Conservation (phyloP, 75 land plant species). For the Pseudotsuga menziesii region DNA sequence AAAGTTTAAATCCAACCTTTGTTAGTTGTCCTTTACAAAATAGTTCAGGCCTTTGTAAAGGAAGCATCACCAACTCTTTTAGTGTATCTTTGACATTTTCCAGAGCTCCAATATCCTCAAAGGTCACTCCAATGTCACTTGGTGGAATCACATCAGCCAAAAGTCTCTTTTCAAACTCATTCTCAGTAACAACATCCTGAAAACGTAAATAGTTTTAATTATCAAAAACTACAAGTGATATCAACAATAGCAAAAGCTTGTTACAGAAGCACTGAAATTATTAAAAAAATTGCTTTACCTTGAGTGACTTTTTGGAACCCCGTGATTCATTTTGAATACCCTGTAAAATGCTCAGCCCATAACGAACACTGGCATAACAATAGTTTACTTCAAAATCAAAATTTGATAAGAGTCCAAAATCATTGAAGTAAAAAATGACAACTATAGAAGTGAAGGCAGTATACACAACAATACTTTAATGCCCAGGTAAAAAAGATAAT, state of each 20-base stretch:
- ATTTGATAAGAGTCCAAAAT: not conserved
- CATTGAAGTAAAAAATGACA: no score
- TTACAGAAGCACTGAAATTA: not conserved
- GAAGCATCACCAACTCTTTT: slow-evolving; percentile 94
- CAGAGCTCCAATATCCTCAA: slow-evolving; percentile 89
- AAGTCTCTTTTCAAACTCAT: slow-evolving; percentile 82
- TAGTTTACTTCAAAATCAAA: not conserved
- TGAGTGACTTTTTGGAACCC: slow-evolving; percentile 61
- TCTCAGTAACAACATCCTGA: slow-evolving; percentile 84
- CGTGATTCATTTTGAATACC: slow-evolving; percentile 48
- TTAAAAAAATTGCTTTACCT: slow-evolving; percentile 28
- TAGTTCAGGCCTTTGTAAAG: slow-evolving; percentile 84
- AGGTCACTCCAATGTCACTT: slow-evolving; percentile 82
- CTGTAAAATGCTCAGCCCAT: slow-evolving; percentile 56
- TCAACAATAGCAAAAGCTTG: not conserved
- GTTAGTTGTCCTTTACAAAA: slow-evolving; percentile 83
- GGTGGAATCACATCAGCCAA: slow-evolving; percentile 89
- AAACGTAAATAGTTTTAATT: not conserved
- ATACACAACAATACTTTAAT: not conserved
- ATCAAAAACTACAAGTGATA: not conserved
- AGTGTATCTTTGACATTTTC: slow-evolving; percentile 91
- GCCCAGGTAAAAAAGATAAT: not conserved
- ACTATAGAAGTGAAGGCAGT: no score
- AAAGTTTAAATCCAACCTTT: slow-evolving; percentile 33
- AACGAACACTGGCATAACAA: slow-evolving; percentile 38